Evolutionary conservation across 352 stramenopile genomes (phyloP), one percentile per base, ranked within the genome.

Genomic region (Phytophthora citricola): DNA sequence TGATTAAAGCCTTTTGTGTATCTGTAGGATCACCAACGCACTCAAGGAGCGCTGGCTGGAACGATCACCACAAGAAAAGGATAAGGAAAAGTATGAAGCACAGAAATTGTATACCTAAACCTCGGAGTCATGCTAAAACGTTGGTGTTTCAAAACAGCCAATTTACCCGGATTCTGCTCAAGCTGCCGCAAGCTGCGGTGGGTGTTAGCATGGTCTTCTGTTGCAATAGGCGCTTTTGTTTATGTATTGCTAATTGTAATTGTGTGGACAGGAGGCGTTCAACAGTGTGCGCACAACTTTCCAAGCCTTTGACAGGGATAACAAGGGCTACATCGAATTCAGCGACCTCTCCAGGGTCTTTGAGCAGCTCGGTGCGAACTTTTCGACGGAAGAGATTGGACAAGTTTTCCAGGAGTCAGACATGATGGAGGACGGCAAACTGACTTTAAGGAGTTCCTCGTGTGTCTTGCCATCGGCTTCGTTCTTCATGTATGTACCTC

Each of bases 361-460:
- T 58, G 81, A 90, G 69, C 81, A 85, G n/a, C 77, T 94, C 0
- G 87, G 83, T 11, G 75, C 88, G 26, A 90, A 81, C 32, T 92
- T 93, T 45, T 90, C 85, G 20, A 68, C 76, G 20, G 83, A 90
- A 27, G 87, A 94, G 51, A 86, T 92, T 50, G 47, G 73, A 4
- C 81, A 93, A 54, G 82, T 92, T 14, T 91, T 93, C 48, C 66
- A 91, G 43, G 88, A 95, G 55, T 93, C 88, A 29, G 89, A 97
- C 56, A 91, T 97, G 81, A 75, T 83, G 53, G 80, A 94, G 55
- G 85, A 89, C 56, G 87, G 87, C 46, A 75, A 74, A 36, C 79
- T 97, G 14, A 91, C 66, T 24, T 96, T 64, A 95, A 94, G 52
- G 90, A 96, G 67, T 96, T 96, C 40, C 82, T 97, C 47, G 83